Percentiles rank a stretch among this genome's conserved stretches.
Conservation (phyloP, 2,329 filamentous ascomycete genomes). For the Hypoxylon sp. region DNA sequence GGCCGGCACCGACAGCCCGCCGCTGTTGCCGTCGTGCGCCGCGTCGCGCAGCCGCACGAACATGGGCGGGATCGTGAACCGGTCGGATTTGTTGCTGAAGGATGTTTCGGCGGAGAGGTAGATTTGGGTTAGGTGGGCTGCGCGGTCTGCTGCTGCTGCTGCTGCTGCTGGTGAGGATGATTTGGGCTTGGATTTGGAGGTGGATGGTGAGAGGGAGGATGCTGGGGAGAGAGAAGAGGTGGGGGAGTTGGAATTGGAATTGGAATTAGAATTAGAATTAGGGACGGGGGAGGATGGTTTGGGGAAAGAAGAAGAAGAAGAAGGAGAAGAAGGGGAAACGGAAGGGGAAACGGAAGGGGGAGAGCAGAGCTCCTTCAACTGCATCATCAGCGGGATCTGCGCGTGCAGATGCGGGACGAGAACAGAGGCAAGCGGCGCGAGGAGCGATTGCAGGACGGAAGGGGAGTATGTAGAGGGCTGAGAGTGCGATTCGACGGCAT, state of each 20-base stretch:
- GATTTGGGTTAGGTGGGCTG: slow-evolving; percentile 41
- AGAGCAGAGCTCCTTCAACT: slow-evolving; percentile 34
- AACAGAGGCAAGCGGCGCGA: slow-evolving; percentile 35
- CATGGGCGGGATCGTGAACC: slow-evolving; percentile 50
- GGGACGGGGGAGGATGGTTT: not conserved
- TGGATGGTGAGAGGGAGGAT: not conserved
- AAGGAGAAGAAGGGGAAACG: not conserved
- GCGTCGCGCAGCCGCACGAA: slow-evolving; percentile 50
- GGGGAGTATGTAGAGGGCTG: slow-evolving; percentile 39
- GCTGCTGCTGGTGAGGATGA: not conserved
- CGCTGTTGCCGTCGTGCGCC: slow-evolving; percentile 30
- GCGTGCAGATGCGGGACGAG: slow-evolving; percentile 40
- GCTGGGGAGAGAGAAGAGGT: not conserved
- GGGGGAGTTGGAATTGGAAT: not conserved
- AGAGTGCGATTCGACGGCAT: slow-evolving; percentile 33
- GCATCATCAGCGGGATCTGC: slow-evolving; percentile 34
- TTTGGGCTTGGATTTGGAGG: not conserved
- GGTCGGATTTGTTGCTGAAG: slow-evolving; percentile 39
- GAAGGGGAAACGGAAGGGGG: not conserved
- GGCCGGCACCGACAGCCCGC: slow-evolving; percentile 51
- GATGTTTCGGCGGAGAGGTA: slow-evolving; percentile 42
- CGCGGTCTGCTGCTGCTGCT: slow-evolving; percentile 17
- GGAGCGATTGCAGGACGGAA: slow-evolving; percentile 25
- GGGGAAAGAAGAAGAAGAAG: not conserved
- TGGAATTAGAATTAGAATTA: not conserved